Evolutionary conservation across 2,329 filamentous ascomycete genomes (phyloP).

Genomic region (Microdochium paspali): DNA sequence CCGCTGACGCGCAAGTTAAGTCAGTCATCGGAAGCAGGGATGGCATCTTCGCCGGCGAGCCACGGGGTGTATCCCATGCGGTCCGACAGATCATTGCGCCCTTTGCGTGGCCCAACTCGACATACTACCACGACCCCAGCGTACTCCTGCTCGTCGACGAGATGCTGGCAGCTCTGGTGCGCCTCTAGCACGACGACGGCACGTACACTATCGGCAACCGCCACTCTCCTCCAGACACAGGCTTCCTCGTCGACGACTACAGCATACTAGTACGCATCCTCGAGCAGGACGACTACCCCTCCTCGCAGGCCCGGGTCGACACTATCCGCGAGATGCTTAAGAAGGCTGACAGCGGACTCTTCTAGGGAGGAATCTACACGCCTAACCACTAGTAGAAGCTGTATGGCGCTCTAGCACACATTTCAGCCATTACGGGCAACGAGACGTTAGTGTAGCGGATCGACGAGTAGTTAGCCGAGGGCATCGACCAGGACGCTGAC

Average conservation of each 20-base stretch:
- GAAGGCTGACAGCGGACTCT: constrained; percentile 7
- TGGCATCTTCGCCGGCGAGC: constrained; percentile 3
- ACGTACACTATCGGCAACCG: constrained; percentile 9
- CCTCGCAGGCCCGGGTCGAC: constrained; percentile 4
- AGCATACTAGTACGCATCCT: constrained; percentile 9
- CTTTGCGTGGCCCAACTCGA: constrained; percentile 9
- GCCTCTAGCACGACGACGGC: constrained; percentile 8
- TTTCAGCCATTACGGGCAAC: constrained; percentile 7
- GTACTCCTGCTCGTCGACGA: constrained; percentile 7
- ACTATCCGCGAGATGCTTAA: constrained; percentile 8
- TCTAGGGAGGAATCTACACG: constrained; percentile 9
- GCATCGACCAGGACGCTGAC: constrained; percentile 10
- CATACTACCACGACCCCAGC: constrained; percentile 7
- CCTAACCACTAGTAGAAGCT: constrained; percentile 12
- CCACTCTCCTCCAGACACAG: constrained; percentile 11
- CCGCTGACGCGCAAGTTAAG: constrained; percentile 7
- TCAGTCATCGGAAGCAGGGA: constrained; percentile 5
- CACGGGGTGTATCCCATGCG: constrained; percentile 6
- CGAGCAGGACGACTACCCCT: constrained; percentile 6
- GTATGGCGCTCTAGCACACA: constrained; percentile 8
- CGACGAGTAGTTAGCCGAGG: constrained; percentile 10
- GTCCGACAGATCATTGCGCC: constrained; percentile 8
- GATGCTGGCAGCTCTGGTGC: constrained; percentile 7
- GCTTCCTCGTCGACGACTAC: constrained; percentile 11
- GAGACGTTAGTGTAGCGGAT: constrained; percentile 6